phyloP scores from a whole-genome alignment of 2,329 filamentous ascomycete species.

The Setomelanomma holmii region DNA sequence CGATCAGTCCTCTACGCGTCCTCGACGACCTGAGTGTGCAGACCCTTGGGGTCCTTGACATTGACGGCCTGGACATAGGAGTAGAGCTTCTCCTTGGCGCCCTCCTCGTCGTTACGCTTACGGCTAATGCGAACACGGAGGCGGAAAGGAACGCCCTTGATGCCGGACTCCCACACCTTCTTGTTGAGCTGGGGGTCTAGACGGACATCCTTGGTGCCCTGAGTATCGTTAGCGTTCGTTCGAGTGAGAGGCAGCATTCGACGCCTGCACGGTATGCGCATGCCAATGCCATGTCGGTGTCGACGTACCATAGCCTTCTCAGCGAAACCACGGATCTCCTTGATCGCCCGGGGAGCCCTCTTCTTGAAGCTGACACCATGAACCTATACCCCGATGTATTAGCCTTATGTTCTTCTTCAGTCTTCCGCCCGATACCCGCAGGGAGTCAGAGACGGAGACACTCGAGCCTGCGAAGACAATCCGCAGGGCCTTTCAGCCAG shows the following conservation, averaged over 20 bases:
- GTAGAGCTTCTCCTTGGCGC: constrained; percentile 99
- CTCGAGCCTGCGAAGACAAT: constrained; percentile 6
- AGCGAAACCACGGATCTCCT: constrained; percentile 98
- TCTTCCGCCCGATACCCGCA: constrained; percentile 69
- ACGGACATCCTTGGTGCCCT: constrained; percentile 97
- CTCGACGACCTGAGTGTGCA: constrained; percentile 87
- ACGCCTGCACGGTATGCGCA: background rate
- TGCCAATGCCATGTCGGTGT: background rate
- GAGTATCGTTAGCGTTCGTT: constrained; percentile 25
- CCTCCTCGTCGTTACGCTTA: constrained; percentile 99
- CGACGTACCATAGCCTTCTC: constrained; percentile 89
- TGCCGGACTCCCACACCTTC: constrained; percentile 99
- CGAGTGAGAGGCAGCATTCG: background rate
- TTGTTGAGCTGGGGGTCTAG: constrained; percentile 99
- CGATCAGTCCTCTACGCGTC: constrained; percentile 64
- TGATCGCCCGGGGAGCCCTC: constrained; percentile 96
- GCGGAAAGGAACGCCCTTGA: constrained; percentile 98
- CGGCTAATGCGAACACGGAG: constrained; percentile 97
- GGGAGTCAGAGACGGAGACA: constrained; percentile 11
- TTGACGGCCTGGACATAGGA: constrained; percentile 99
- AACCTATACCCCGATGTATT: constrained; percentile 70
- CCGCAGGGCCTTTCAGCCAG: constrained; percentile 12
- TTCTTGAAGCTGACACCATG: constrained; percentile 99
- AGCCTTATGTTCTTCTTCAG: constrained; percentile 56
- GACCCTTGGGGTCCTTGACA: constrained; percentile 98